Conservation (phyloP, 768 basidiomycete genomes). For the Mycena crocata region DNA sequence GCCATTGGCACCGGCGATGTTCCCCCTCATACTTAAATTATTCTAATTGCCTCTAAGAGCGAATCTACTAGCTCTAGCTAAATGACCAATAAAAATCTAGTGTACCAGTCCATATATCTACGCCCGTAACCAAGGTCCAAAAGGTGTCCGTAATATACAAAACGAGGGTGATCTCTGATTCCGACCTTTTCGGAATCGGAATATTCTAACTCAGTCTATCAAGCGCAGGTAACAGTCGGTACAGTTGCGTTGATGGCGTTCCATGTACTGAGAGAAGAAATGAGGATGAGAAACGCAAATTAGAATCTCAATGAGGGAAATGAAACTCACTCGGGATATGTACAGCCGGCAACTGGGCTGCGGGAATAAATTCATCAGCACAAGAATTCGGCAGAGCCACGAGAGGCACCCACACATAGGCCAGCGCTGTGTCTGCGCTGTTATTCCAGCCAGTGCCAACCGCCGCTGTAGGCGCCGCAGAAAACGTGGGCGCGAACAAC, state of each 20-base stretch:
- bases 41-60: neutral
- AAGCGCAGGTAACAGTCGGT: slow-evolving; percentile 58
- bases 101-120: neutral
- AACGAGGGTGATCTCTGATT: neutral
- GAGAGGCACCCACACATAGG: slow-evolving; percentile 59
- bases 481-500: slow-evolving; percentile 72
- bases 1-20: too few species aligned
- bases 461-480: slow-evolving; percentile 60
- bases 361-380: slow-evolving; percentile 16
- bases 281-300: neutral
- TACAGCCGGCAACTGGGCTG: slow-evolving; percentile 69
- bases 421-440: slow-evolving; percentile 67
- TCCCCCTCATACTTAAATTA: neutral
- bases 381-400: slow-evolving; percentile 6
- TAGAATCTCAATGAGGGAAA: neutral
- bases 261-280: slow-evolving; percentile 61
- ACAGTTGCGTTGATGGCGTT: slow-evolving; percentile 62
- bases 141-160: neutral
- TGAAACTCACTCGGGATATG: slow-evolving; percentile 64
- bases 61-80: neutral
- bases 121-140: too few species aligned
- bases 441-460: slow-evolving; percentile 86
- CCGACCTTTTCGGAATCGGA: too few species aligned
- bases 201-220: too few species aligned
- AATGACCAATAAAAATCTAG: neutral